phyloP scores from a whole-genome alignment of 352 stramenopile species.

The Phytopythium oedochilum region DNA sequence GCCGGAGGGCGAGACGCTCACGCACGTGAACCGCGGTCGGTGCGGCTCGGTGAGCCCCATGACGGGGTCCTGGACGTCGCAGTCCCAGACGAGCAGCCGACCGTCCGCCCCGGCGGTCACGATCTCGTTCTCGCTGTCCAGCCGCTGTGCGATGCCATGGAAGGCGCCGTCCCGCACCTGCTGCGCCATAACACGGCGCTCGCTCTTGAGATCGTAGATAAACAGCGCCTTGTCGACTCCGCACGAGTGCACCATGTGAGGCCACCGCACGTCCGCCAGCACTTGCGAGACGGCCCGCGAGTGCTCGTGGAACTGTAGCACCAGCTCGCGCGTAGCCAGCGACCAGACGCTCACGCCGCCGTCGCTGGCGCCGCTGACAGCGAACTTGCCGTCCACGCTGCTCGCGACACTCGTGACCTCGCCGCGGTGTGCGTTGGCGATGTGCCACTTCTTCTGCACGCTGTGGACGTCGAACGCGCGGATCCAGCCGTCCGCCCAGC shows the following conservation, averaged over 20 bases:
- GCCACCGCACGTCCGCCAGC: constrained; percentile 68
- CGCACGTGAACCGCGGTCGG: constrained; percentile 31
- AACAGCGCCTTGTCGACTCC: constrained; percentile 85
- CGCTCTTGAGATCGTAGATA: constrained; percentile 89
- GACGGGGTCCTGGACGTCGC: constrained; percentile 82
- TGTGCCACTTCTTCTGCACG: constrained; percentile 74
- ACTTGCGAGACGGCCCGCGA: constrained; percentile 76
- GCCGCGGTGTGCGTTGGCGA: constrained; percentile 83
- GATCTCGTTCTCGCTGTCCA: constrained; percentile 90
- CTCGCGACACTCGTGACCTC: constrained; percentile 68
- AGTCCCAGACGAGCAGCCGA: constrained; percentile 88
- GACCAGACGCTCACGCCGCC: constrained; percentile 90
- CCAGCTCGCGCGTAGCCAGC: constrained; percentile 74
- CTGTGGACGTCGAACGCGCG: constrained; percentile 49
- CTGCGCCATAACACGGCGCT: constrained; percentile 77
- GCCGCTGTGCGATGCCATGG: constrained; percentile 77
- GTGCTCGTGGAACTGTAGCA: constrained; percentile 91
- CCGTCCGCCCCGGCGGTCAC: constrained; percentile 82
- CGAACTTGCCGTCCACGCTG: constrained; percentile 44
- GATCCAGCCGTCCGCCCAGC: constrained; percentile 74
- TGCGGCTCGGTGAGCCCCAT: constrained; percentile 37
- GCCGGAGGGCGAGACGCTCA: constrained; percentile 59
- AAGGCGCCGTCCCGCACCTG: constrained; percentile 79
- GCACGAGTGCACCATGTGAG: constrained; percentile 85
- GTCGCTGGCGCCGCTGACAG: constrained; percentile 80